Percentiles rank a stretch among this genome's conserved stretches.
phyloP scores from a whole-genome alignment of 192 early-diverging fungal genomes.

The Piromyces finnis region DNA sequence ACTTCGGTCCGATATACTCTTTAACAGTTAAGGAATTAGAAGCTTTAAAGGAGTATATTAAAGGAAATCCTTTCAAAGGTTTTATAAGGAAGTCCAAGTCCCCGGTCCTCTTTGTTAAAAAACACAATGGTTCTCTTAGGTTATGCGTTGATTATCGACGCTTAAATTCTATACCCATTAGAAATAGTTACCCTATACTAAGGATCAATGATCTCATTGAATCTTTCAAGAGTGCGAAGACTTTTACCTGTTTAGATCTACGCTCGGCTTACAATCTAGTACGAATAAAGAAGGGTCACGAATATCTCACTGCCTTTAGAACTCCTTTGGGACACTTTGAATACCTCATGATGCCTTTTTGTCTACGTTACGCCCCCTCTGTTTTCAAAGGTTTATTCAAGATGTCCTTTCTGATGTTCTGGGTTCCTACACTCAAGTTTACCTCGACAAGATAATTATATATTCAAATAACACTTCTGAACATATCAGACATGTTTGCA shows the following conservation, averaged over 20 bases:
- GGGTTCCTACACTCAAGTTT: background rate
- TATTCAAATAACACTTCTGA: constrained; percentile 6
- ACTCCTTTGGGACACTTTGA: constrained; percentile 1
- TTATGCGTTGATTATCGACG: constrained; percentile 17
- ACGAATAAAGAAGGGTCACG: too few species aligned
- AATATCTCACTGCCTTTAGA: too few species aligned
- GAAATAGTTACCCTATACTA: constrained; percentile 17
- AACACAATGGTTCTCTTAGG: constrained; percentile 12
- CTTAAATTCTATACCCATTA: constrained; percentile 12
- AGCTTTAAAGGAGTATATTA: background rate
- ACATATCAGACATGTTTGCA: constrained; percentile 2
- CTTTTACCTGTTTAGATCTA: constrained; percentile 12
- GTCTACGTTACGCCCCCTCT: background rate
- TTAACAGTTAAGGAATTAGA: too few species aligned
- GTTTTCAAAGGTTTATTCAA: constrained; percentile 19
- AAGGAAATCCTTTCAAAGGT: constrained; percentile 2
- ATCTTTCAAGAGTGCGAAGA: background rate
- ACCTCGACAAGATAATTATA: constrained; percentile 9
- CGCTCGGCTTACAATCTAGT: too few species aligned
- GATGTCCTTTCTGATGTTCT: constrained; percentile 5
- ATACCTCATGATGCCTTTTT: constrained; percentile 11
- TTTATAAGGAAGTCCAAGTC: constrained; percentile 6
- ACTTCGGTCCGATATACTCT: too few species aligned
- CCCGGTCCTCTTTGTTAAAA: constrained; percentile 15
- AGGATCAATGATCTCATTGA: constrained; percentile 11